Conservation (phyloP, 495 filamentous ascomycete genomes). For the Trichoderma reesei region DNA sequence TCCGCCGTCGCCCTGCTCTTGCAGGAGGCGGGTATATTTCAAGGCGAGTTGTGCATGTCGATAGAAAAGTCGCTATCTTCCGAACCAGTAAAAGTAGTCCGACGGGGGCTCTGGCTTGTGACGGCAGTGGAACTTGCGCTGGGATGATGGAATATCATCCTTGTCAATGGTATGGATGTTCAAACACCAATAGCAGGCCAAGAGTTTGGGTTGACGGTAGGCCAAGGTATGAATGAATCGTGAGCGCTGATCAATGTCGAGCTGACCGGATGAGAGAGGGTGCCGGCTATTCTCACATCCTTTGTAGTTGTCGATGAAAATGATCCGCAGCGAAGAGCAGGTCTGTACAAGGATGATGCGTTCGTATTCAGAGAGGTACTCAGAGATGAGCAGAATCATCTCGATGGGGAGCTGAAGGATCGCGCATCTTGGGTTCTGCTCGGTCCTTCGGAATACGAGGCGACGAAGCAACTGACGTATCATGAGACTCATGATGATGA, state of each 20-base stretch:
- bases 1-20: not conserved
- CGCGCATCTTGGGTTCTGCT: too few species aligned
- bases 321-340: not conserved
- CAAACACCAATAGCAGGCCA: not conserved
- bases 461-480: too few species aligned
- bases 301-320: too few species aligned
- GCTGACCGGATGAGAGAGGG: not conserved
- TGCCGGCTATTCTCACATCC: not conserved
- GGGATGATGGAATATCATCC: not conserved
- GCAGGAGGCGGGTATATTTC: not conserved
- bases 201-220: not conserved
- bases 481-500: too few species aligned
- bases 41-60: not conserved
- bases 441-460: too few species aligned
- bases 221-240: not conserved
- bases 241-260: not conserved
- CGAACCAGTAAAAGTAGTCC: not conserved
- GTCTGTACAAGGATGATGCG: not conserved
- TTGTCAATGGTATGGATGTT: not conserved
- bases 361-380: not conserved
- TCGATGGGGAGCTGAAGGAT: not conserved
- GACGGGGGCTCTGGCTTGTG: too few species aligned
- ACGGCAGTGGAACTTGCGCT: not conserved
- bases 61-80: not conserved
- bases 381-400: not conserved